A percentile compares a stretch with the other conserved stretches of the same genome.
These are phyloP conservation scores for Pterocarpus macrocarpus DNA, from an alignment of 306 rosid genomes.

Conservation along the genomic window DNA sequence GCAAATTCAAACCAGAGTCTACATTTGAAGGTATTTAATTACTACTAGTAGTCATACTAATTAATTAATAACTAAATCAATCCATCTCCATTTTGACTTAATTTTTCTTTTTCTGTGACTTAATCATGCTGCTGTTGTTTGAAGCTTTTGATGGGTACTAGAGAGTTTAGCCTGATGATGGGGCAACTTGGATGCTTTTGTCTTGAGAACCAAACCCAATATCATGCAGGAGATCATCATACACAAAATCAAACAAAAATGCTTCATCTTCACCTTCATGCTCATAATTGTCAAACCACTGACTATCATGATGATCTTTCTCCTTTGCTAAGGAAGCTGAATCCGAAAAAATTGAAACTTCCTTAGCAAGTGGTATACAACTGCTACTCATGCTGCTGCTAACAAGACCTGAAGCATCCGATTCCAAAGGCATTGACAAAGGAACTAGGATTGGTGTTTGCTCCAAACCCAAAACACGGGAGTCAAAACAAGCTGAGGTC, in stretches of 20 bases:
- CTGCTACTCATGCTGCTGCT: constrained; percentile 1
- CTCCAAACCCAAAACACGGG: constrained; percentile 9
- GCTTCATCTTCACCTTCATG: constrained; percentile 28
- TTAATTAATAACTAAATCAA: background rate
- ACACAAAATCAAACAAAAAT: constrained; percentile 34
- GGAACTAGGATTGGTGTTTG: constrained; percentile 22
- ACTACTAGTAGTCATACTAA: background rate
- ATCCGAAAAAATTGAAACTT: background rate
- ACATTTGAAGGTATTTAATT: background rate
- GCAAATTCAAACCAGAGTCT: constrained; percentile 1
- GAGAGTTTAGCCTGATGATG: constrained; percentile 22
- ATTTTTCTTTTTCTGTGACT: background rate
- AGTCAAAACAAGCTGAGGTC: constrained; percentile 10
- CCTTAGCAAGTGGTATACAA: constrained; percentile 13
- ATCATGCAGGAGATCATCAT: constrained; percentile 40
- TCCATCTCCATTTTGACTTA: background rate
- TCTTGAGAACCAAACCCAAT: constrained; percentile 43
- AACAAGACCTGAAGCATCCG: constrained; percentile 13
- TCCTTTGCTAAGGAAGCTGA: constrained; percentile 31
- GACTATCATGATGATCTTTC: background rate
- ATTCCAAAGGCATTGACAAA: constrained; percentile 25
- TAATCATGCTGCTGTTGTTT: background rate
- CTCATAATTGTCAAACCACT: constrained; percentile 33
- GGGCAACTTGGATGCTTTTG: constrained; percentile 1
- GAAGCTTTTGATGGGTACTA: background rate